These are phyloP conservation scores for Serendipita sp. DNA, from an alignment of 1,284 basidiomycete genomes.

Conservation along the genomic window DNA sequence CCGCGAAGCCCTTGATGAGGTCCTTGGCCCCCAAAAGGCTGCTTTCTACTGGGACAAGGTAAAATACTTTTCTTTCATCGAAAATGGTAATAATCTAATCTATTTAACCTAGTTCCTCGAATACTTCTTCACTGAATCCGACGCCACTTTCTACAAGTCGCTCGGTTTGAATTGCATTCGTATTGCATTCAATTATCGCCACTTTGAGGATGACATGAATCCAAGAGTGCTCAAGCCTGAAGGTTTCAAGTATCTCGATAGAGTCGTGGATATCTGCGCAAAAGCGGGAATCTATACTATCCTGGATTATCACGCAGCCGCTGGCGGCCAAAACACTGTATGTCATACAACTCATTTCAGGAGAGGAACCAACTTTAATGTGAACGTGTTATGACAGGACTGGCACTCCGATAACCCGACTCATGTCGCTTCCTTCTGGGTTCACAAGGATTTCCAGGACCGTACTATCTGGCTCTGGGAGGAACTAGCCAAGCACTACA, in stretches of 20 bases:
- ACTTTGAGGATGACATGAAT: conserved; percentile 58
- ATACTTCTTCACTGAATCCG: conserved; percentile 57
- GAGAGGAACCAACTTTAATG: too few relatives aligned
- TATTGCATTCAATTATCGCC: conserved; percentile 49
- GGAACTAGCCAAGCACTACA: conserved; percentile 51
- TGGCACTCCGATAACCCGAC: conserved; percentile 41
- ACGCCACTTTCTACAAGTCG: conserved; percentile 53
- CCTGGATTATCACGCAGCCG: conserved; percentile 39
- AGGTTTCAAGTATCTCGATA: conserved; percentile 50
- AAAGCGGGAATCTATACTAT: conserved; percentile 42
- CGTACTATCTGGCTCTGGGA: conserved; percentile 55
- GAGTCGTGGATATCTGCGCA: conserved; percentile 45
- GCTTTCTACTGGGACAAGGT: conserved; percentile 69
- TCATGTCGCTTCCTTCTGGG: conserved; percentile 51
- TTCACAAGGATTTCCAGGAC: conserved; percentile 65
- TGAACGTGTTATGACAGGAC: conserved; percentile 17
- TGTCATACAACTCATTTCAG: conserved; percentile 7
- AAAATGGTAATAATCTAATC: conserved; percentile 34
- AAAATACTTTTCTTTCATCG: conserved; percentile 20
- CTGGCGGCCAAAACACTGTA: conserved; percentile 22
- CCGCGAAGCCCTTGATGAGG: conserved; percentile 22
- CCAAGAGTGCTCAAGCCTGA: conserved; percentile 43
- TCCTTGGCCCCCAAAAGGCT: conserved; percentile 33
- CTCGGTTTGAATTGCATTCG: conserved; percentile 61
- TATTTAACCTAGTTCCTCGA: conserved; percentile 12